Percentiles rank a stretch among this genome's conserved stretches.
phyloP scores from a whole-genome alignment of 1,139 yeast genomes.

The Pneumocystis jirovecii region DNA sequence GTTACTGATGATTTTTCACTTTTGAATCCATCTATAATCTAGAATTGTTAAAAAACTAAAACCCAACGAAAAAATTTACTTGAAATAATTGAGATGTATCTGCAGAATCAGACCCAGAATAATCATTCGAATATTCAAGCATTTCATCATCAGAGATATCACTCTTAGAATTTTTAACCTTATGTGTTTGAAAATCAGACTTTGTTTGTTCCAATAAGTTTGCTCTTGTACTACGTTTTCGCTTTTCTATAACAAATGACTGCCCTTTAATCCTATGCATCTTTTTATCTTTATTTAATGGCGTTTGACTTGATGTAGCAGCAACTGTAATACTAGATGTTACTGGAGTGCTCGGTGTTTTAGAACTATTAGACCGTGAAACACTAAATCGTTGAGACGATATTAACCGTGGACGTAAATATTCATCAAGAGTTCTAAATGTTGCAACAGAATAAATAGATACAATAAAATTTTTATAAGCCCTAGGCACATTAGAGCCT shows the following conservation, averaged over 20 bases:
- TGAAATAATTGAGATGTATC: background rate
- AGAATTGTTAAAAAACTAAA: background rate
- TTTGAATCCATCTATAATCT: background rate
- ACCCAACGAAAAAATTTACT: background rate
- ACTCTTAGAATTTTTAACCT: background rate
- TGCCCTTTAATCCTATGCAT: background rate
- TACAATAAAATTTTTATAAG: constrained; percentile 29
- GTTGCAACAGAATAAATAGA: constrained; percentile 88
- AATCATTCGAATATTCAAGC: background rate
- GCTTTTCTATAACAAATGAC: background rate
- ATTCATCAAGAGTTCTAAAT: constrained; percentile 53
- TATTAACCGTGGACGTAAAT: constrained; percentile 22
- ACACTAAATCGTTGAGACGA: background rate
- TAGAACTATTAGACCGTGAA: background rate
- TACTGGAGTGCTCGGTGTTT: background rate
- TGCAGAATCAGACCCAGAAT: background rate
- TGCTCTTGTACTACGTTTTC: background rate
- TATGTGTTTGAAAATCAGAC: background rate
- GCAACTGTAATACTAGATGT: background rate
- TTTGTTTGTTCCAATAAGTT: background rate
- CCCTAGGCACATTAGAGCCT: constrained; percentile 16
- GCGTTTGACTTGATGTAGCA: background rate
- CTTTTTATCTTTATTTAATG: background rate
- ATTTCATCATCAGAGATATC: background rate
- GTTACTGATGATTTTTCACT: background rate